phyloP scores from a whole-genome alignment of 78 protist species.

The Pigoraptor vietnamica region DNA sequence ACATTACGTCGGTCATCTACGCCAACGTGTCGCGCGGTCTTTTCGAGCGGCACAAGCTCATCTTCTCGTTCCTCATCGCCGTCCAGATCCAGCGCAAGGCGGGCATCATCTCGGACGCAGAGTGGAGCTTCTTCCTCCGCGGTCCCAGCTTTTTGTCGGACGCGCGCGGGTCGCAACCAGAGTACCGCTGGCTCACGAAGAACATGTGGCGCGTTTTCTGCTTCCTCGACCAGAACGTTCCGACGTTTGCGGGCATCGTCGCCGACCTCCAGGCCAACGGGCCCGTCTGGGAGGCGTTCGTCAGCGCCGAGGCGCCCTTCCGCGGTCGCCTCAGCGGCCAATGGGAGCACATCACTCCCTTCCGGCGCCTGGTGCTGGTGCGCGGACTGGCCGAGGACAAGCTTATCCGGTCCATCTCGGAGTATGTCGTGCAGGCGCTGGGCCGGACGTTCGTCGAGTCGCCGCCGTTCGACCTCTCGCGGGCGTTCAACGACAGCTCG shows the following conservation, averaged over 20 bases:
- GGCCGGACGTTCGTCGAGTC: constrained; percentile 75
- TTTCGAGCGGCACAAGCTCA: constrained; percentile 64
- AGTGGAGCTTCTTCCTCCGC: constrained; percentile 65
- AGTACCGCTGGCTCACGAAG: constrained; percentile 55
- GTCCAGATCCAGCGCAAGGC: constrained; percentile 39
- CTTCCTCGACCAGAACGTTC: constrained; percentile 22
- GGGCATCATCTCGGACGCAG: constrained; percentile 5
- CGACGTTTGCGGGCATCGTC: constrained; percentile 35
- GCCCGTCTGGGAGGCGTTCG: not conserved
- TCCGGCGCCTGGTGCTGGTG: constrained; percentile 54
- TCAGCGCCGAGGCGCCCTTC: constrained; percentile 24
- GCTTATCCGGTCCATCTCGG: constrained; percentile 26
- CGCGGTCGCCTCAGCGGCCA: constrained; percentile 17
- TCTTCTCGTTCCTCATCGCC: constrained; percentile 60
- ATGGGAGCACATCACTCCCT: constrained; percentile 25
- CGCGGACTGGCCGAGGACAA: constrained; percentile 67
- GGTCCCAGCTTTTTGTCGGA: constrained; percentile 25
- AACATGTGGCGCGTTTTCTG: constrained; percentile 57
- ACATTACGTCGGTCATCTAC: constrained; percentile 30
- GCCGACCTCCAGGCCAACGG: not conserved
- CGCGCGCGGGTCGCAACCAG: constrained; percentile 36
- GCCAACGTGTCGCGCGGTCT: constrained; percentile 47
- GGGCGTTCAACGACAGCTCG: constrained; percentile 48
- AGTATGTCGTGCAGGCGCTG: constrained; percentile 33
- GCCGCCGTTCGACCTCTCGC: constrained; percentile 74